phyloP scores from a whole-genome alignment of 768 basidiomycete species.

The Psilocybe sp. region DNA sequence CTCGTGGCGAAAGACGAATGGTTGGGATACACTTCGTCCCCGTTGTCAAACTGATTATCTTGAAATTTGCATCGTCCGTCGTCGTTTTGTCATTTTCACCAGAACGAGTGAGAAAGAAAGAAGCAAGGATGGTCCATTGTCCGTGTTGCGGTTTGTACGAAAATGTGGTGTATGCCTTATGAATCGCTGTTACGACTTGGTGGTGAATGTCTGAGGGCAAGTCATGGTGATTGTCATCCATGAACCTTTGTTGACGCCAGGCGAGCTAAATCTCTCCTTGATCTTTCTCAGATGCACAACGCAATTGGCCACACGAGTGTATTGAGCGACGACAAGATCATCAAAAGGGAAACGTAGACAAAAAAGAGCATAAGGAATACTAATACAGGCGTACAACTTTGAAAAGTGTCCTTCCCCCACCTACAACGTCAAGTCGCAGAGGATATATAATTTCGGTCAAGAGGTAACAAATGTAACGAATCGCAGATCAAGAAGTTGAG shows the following conservation, averaged over 20 bases:
- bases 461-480: not conserved
- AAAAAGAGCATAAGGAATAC: conserved; percentile 10
- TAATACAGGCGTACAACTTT: conserved; percentile 13
- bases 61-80: conserved; percentile 19
- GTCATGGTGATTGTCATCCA: conserved; percentile 6
- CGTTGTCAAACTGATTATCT: conserved; percentile 71
- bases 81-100: conserved; percentile 8
- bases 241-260: no score
- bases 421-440: conserved; percentile 18
- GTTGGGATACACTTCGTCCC: conserved; percentile 86
- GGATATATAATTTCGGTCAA: not conserved
- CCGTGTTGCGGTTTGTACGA: conserved; percentile 48
- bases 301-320: no score
- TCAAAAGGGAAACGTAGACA: not conserved
- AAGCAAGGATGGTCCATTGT: conserved; percentile 66
- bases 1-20: conserved; percentile 54
- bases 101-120: conserved; percentile 38
- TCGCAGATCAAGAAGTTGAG: not conserved
- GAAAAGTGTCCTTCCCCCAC: conserved; percentile 8
- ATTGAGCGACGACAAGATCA: not conserved
- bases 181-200: conserved; percentile 26
- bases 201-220: conserved; percentile 10
- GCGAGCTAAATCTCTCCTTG: no score
- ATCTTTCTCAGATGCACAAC: no score
- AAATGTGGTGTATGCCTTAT: conserved; percentile 41